phyloP scores from a whole-genome alignment of 768 basidiomycete species.

The Candolleomyces eurysporus region DNA sequence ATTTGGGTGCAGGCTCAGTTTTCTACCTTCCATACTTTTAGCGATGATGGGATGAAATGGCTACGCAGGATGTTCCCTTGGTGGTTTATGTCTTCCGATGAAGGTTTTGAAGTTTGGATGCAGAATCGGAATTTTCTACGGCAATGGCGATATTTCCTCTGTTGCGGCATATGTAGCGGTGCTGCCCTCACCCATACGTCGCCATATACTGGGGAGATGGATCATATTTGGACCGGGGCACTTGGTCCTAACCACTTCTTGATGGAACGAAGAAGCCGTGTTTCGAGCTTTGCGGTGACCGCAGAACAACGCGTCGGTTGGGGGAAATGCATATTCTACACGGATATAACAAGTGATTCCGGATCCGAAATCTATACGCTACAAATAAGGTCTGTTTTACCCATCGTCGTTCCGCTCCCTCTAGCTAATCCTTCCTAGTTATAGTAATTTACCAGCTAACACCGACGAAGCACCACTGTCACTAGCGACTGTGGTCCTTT shows the following conservation, averaged over 20 bases:
- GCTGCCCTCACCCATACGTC: conserved; percentile 4
- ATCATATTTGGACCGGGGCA: conserved; percentile 27
- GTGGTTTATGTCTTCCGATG: conserved; percentile 19
- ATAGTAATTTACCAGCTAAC: background rate
- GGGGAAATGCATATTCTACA: background rate
- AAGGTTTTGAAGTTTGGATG: conserved; percentile 13
- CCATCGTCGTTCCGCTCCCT: background rate
- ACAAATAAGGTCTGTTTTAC: background rate
- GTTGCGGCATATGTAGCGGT: conserved; percentile 11
- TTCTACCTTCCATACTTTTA: conserved; percentile 13
- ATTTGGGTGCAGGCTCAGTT: conserved; percentile 28
- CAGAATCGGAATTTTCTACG: conserved; percentile 22
- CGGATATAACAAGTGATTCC: background rate
- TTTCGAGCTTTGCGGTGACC: background rate
- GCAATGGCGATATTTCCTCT: conserved; percentile 24
- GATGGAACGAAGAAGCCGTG: background rate
- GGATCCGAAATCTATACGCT: background rate
- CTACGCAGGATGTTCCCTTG: conserved; percentile 19
- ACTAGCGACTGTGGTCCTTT: background rate
- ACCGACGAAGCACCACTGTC: background rate
- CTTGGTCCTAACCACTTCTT: conserved; percentile 24
- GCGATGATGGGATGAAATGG: background rate
- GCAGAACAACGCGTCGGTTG: too few species aligned
- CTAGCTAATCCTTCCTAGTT: background rate
- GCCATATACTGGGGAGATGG: conserved; percentile 21